phyloP scores from a whole-genome alignment of 1,284 basidiomycete species.

The Ceratobasidium sp. region DNA sequence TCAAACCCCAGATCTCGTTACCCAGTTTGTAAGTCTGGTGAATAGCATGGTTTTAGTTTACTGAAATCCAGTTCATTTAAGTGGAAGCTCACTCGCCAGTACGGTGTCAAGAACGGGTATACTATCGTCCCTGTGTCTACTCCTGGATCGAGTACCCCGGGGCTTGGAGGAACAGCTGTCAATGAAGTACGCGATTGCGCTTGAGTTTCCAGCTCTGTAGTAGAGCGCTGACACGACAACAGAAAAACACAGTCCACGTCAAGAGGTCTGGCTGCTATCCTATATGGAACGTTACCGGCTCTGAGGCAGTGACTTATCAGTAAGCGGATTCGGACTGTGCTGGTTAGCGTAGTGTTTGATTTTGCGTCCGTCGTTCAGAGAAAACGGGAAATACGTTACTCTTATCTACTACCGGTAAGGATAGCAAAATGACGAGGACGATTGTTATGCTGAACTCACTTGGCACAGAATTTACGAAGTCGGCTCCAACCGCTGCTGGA shows the following conservation, averaged over 20 bases:
- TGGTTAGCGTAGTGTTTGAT: too few species aligned
- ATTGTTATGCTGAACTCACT: background rate
- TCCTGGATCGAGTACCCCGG: background rate
- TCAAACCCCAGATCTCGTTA: background rate
- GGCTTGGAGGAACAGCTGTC: background rate
- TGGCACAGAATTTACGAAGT: background rate
- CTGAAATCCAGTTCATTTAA: background rate
- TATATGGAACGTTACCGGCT: background rate
- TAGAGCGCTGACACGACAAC: background rate
- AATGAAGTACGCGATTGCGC: background rate
- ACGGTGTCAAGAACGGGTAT: background rate
- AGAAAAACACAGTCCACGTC: background rate
- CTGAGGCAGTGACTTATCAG: background rate
- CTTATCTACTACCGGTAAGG: background rate
- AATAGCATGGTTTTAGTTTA: too few species aligned
- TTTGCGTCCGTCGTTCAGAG: background rate
- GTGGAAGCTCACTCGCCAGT: background rate
- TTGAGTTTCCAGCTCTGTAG: background rate
- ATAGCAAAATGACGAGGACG: background rate
- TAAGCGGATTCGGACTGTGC: background rate
- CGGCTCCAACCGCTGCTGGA: background rate
- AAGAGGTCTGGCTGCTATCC: background rate
- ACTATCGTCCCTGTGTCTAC: background rate
- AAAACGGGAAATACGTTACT: background rate
- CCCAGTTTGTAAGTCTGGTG: background rate